phyloP scores from a whole-genome alignment of 2,329 filamentous ascomycete genomes.

The Apiospora phragmitis region DNA sequence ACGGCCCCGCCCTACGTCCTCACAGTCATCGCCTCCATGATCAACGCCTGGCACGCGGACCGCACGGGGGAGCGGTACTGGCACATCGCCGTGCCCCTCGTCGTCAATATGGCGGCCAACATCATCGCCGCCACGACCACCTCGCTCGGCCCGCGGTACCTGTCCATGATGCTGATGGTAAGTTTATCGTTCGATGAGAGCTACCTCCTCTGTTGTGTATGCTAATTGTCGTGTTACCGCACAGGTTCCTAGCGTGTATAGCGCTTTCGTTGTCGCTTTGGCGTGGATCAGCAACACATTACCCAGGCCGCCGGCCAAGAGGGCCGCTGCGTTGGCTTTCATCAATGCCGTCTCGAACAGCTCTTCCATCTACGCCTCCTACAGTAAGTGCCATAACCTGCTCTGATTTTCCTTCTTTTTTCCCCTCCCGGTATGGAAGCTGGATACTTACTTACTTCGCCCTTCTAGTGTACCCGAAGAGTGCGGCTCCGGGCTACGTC shows the following conservation, averaged over 20 bases:
- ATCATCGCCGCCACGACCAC: slow-evolving; percentile 68
- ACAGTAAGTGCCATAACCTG: slow-evolving; percentile 4
- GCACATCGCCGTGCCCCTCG: slow-evolving; percentile 64
- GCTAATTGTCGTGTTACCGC: slow-evolving; percentile 6
- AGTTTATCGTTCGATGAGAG: slow-evolving; percentile 19
- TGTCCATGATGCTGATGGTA: slow-evolving; percentile 73
- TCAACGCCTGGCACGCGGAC: slow-evolving; percentile 72
- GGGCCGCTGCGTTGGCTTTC: slow-evolving; percentile 67
- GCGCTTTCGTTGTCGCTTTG: slow-evolving; percentile 66
- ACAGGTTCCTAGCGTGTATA: slow-evolving; percentile 59
- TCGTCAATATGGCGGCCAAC: slow-evolving; percentile 62
- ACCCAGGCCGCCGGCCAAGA: slow-evolving; percentile 74
- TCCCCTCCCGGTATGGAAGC: not conserved
- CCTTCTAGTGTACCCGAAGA: not conserved
- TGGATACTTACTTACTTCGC: not conserved
- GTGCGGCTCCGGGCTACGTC: slow-evolving; percentile 38
- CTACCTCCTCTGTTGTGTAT: not conserved
- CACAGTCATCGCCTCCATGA: slow-evolving; percentile 59
- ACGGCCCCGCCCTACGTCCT: slow-evolving; percentile 64
- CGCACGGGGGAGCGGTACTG: slow-evolving; percentile 69
- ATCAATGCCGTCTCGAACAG: slow-evolving; percentile 75
- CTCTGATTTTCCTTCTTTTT: not conserved
- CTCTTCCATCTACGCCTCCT: slow-evolving; percentile 64
- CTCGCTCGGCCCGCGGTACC: slow-evolving; percentile 60
- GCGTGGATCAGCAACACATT: slow-evolving; percentile 78